Evolutionary conservation across 2,329 filamentous ascomycete genomes (phyloP), one percentile per base, ranked within the genome.

Genomic region (Aspergillus transmontanensis): DNA sequence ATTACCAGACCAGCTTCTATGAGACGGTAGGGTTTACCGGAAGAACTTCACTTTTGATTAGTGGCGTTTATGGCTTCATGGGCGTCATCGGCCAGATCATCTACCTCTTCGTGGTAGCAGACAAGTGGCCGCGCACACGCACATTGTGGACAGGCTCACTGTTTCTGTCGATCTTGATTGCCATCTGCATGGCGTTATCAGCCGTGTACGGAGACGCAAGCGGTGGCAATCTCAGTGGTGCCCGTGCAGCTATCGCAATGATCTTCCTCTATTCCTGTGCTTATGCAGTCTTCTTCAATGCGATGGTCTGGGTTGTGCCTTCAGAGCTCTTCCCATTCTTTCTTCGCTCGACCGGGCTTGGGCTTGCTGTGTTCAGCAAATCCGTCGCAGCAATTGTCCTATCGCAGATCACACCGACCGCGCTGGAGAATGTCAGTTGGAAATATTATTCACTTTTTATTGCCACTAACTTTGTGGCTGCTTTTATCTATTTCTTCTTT

Each of bases 401-500:
- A 4, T 70, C 69, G 1, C 73, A 77, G 61, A 71, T 77, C 26
- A 78, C 74, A 1, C 78, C 78, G 1, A 66, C 75, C 12, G 78
- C 78, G 1, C 67, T 81, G 28, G 69, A 73, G 6, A 66, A 69
- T 39, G 74, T 80, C 10, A 66, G 73, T 6, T 80, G 78, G 78
- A 76, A 72, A 57, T 80, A 78, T 63, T 80, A 80, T 62, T 70
- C 75, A 3, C 68, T 81, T 1, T 77, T 80, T 64, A 80, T 80
- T 58, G 71, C 70, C 9, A 70, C 62, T 0, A 72, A 75, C 36
- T 48, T 74, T 14, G 65, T 57, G 0, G 69, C 72, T 0, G 78
- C 77, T 0, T 64, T 75, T 6, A 65, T 79, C 6, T 79, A 78
- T 32, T 79, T 73, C 48, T 71, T 80, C 21, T 73, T 76, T 57